Evolutionary conservation across 1,139 yeast genomes (phyloP).

Genomic region (Sugiyamaella japonica): DNA sequence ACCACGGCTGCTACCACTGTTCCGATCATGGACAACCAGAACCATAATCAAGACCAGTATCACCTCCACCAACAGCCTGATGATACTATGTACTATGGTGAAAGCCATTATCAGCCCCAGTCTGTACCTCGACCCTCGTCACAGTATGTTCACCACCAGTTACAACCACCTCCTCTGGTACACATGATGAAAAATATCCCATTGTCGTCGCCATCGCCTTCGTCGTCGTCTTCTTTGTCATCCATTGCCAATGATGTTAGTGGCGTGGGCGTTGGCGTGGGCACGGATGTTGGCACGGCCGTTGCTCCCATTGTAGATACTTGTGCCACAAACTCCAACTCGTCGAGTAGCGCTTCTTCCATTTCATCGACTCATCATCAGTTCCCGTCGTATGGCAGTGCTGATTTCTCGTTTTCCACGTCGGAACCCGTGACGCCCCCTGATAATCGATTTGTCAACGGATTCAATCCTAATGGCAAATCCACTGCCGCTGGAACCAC

Average conservation of each 20-base stretch:
- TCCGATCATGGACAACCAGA: conserved; percentile 14
- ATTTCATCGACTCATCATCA: conserved; percentile 18
- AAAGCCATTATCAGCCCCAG: neutral
- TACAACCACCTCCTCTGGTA: conserved; percentile 3
- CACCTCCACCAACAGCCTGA: neutral
- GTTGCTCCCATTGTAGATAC: neutral
- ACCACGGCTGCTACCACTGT: neutral
- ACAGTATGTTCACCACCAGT: neutral
- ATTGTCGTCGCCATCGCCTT: conserved; percentile 9
- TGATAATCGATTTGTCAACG: conserved; percentile 13
- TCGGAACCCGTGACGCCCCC: conserved; percentile 26
- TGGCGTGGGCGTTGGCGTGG: too few relatives aligned
- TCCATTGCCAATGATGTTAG: neutral
- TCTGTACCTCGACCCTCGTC: neutral
- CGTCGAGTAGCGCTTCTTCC: conserved; percentile 12
- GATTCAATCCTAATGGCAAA: conserved; percentile 8
- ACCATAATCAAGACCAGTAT: conserved; percentile 2
- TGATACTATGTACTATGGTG: conserved; percentile 8
- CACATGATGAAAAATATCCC: conserved; percentile 5
- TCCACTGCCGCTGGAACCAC: neutral
- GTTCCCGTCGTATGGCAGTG: conserved; percentile 23
- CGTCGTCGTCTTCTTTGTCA: conserved; percentile 11
- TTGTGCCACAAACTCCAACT: conserved; percentile 4
- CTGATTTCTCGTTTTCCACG: conserved; percentile 21
- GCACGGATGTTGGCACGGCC: too few relatives aligned